These are phyloP conservation scores for Coemansia sp. DNA, from an alignment of 192 early-diverging fungal genomes.

Conservation along the genomic window DNA sequence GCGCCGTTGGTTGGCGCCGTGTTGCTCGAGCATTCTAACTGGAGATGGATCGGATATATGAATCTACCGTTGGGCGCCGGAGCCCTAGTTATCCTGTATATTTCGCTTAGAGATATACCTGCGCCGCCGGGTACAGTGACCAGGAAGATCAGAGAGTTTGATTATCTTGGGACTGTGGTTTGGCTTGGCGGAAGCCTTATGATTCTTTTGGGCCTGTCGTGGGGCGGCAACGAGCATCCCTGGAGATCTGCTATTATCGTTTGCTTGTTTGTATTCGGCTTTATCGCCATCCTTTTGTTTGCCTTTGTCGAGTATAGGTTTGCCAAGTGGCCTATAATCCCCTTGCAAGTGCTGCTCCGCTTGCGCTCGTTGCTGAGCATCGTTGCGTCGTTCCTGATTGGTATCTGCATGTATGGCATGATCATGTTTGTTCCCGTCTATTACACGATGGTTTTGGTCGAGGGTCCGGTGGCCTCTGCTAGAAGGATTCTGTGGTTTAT, in stretches of 20 bases:
- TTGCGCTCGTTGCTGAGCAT: constrained; percentile 31
- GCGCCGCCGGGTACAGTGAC: constrained; percentile 24
- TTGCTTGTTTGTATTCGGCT: constrained; percentile 50
- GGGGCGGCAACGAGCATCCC: constrained; percentile 59
- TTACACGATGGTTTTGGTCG: constrained; percentile 34
- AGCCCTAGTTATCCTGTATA: constrained; percentile 52
- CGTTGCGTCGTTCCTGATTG: constrained; percentile 37
- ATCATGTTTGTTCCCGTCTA: constrained; percentile 55
- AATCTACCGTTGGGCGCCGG: constrained; percentile 68
- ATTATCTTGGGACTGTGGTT: constrained; percentile 56
- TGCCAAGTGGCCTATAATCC: constrained; percentile 68
- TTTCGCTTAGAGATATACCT: constrained; percentile 60
- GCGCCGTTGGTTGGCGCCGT: constrained; percentile 70
- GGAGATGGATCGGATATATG: constrained; percentile 77
- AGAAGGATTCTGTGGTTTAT: constrained; percentile 39
- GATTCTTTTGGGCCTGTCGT: constrained; percentile 57
- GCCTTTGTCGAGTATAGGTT: constrained; percentile 56
- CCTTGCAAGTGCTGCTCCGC: constrained; percentile 29
- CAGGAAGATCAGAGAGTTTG: constrained; percentile 53
- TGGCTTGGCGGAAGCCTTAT: constrained; percentile 54
- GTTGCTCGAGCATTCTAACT: constrained; percentile 57
- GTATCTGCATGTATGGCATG: constrained; percentile 48
- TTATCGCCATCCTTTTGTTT: constrained; percentile 45
- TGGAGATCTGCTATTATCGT: constrained; percentile 56
- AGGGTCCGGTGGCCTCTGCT: constrained; percentile 22